Evolutionary conservation across 2,329 filamentous ascomycete genomes (phyloP).

Genomic region (Penicillium sumatraense): DNA sequence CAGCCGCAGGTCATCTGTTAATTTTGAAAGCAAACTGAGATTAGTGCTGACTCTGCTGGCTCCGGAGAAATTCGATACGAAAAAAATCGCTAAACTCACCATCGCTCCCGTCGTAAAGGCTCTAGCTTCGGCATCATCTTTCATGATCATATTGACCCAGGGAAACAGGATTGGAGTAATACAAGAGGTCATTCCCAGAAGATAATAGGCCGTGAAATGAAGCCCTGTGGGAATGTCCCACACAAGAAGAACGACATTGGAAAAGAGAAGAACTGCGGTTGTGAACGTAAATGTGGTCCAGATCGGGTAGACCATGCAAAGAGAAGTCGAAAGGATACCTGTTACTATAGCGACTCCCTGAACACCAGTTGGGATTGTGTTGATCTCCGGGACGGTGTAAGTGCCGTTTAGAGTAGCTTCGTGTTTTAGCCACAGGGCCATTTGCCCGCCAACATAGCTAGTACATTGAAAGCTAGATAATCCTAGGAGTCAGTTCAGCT

Average conservation of each 20-base stretch:
- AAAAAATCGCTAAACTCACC: constrained; percentile 17
- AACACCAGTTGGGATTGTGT: constrained; percentile 58
- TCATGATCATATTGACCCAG: constrained; percentile 34
- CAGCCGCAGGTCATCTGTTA: constrained; percentile 19
- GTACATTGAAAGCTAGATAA: constrained; percentile 36
- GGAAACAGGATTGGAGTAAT: constrained; percentile 33
- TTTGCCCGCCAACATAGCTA: constrained; percentile 66
- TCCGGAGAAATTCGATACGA: background rate
- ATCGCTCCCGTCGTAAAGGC: constrained; percentile 41
- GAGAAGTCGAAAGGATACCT: constrained; percentile 27
- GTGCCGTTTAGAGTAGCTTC: constrained; percentile 43
- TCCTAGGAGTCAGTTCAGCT: background rate
- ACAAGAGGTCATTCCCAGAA: constrained; percentile 30
- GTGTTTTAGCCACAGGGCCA: constrained; percentile 55
- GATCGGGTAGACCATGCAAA: constrained; percentile 41
- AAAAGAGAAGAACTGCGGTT: constrained; percentile 40
- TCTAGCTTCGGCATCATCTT: constrained; percentile 32
- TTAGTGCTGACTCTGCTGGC: background rate
- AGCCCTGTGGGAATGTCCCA: constrained; percentile 33
- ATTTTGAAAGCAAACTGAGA: background rate
- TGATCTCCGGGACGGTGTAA: constrained; percentile 54
- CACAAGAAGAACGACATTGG: constrained; percentile 27
- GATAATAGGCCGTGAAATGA: constrained; percentile 27
- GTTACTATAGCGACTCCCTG: constrained; percentile 55
- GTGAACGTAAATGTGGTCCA: constrained; percentile 36